phyloP scores from a whole-genome alignment of 1,139 yeast species.

The Insectozyma bohioensis region DNA sequence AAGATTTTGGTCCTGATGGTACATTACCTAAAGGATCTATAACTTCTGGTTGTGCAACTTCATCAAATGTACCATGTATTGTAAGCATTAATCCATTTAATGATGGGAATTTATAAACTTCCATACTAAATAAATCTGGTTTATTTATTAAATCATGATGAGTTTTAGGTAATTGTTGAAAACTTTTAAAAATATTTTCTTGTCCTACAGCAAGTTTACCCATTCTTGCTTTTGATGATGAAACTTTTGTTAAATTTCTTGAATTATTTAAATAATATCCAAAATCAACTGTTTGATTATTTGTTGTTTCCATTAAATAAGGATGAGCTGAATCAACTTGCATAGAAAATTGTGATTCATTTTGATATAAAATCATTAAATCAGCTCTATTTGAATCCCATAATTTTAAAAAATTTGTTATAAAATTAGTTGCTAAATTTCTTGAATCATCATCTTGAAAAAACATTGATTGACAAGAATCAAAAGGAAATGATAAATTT shows the following conservation, averaged over 20 bases:
- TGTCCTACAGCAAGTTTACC: constrained; percentile 70
- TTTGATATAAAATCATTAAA: constrained; percentile 71
- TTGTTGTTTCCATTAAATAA: constrained; percentile 44
- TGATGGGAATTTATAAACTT: constrained; percentile 69
- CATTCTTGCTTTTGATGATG: constrained; percentile 55
- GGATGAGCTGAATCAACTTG: constrained; percentile 55
- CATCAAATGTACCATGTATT: constrained; percentile 84
- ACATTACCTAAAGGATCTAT: constrained; percentile 17
- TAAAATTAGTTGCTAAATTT: constrained; percentile 68
- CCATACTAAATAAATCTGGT: constrained; percentile 73
- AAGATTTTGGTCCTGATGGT: constrained; percentile 23
- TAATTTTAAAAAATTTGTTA: constrained; percentile 67
- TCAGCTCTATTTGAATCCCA: constrained; percentile 84
- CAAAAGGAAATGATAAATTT: constrained; percentile 60
- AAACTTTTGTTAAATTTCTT: constrained; percentile 71
- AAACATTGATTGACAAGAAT: constrained; percentile 48
- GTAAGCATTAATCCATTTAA: constrained; percentile 75
- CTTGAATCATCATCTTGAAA: constrained; percentile 81
- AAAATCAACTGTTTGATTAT: constrained; percentile 46
- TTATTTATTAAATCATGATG: constrained; percentile 64
- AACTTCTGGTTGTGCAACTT: constrained; percentile 53
- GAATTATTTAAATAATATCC: constrained; percentile 69
- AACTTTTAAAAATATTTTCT: constrained; percentile 59
- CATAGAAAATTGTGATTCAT: constrained; percentile 81
- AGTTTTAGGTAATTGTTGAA: constrained; percentile 70